A percentile compares a stretch with the other conserved stretches of the same genome.
These are phyloP conservation scores for Chrysochromulina parva DNA, from an alignment of 78 protist species.

Conservation along the genomic window DNA sequence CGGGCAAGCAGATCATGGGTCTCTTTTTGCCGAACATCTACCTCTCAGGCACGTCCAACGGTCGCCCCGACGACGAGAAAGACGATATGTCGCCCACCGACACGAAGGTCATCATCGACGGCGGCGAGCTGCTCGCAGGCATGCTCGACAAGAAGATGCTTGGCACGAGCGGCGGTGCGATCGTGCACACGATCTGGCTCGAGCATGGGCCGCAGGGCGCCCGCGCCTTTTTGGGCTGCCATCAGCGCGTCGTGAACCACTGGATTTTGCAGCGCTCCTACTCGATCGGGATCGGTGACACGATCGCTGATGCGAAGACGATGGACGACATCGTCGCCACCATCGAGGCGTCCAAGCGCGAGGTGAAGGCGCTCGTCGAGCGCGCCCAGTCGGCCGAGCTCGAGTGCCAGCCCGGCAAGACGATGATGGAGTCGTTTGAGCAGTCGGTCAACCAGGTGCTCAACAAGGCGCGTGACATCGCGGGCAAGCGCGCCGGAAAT, in stretches of 20 bases:
- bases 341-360: slow-evolving; percentile 69
- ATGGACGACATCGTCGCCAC: slow-evolving; percentile 60
- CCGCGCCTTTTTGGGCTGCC: slow-evolving; percentile 4
- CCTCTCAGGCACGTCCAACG: slow-evolving; percentile 29
- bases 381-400: slow-evolving; percentile 51
- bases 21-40: slow-evolving; percentile 83
- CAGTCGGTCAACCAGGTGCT: slow-evolving; percentile 85
- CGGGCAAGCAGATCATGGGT: slow-evolving; percentile 98
- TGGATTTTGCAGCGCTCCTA: slow-evolving; percentile 78
- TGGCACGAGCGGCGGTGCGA: slow-evolving; percentile 67
- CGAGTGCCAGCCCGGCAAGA: slow-evolving; percentile 90
- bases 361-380: slow-evolving; percentile 55
- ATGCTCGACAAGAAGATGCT: slow-evolving; percentile 79
- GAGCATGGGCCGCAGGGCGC: slow-evolving; percentile 83
- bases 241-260: slow-evolving; percentile 73
- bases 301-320: slow-evolving; percentile 89
- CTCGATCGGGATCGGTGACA: slow-evolving; percentile 91
- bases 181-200: slow-evolving; percentile 88
- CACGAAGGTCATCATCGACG: slow-evolving; percentile 84
- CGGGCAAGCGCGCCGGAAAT: slow-evolving; percentile 66
- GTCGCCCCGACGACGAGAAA: slow-evolving; percentile 57
- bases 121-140: slow-evolving; percentile 89
- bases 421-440: slow-evolving; percentile 95
- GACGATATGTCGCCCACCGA: slow-evolving; percentile 70
- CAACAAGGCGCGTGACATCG: slow-evolving; percentile 89